Evolutionary conservation across 768 basidiomycete species (phyloP), one percentile per base, ranked within the genome.

Genomic region (Boletellus emodensis): DNA sequence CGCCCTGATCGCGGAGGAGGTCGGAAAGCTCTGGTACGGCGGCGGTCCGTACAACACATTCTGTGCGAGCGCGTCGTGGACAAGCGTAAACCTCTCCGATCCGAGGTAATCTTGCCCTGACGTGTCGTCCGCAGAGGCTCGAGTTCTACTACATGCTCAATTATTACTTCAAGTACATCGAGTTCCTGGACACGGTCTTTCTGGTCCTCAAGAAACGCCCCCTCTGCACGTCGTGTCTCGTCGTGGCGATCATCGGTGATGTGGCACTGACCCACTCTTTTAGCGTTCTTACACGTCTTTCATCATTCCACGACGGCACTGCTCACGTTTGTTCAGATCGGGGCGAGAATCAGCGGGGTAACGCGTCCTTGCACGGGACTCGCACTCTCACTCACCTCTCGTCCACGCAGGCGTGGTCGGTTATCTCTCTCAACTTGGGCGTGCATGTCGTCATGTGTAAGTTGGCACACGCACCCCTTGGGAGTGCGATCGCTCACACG

Each of bases 101-200:
- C 44, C 37, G 37, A 45, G 33, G 37, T 48, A 46, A 26, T 28
- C 15, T 40, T 15, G 11, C 24, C 40, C 52, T 57, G 37, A 46
- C 40, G 42, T 44, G 42, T 13, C 24, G 32, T 2, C 44, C 53
- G 30, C 64, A 94, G 92, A 81, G 80, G 62, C 76, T 96, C 72
- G 87, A 95, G 72, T 85, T 92, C 61, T 96, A 89, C 75, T 97
- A 97, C 75, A 92, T 97, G 75, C 72, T 96, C 74, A 96, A 97
- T 75, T 96, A 97, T 74, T 92, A 85, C 72, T 90, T 95, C 81
- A 96, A 96, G 70, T 97, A 95, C 71, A 71, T 94, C 57, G 95
- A 98, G 71, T 82, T 97, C 51, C 64, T 93, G 58, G 94, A 97
- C 76, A 98, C 95, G 32, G 80, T 95, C 53, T 96, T 97, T 80